These are phyloP conservation scores for Trichophyton equinum DNA, from an alignment of 2,329 filamentous ascomycete genomes.

Conservation along the genomic window DNA sequence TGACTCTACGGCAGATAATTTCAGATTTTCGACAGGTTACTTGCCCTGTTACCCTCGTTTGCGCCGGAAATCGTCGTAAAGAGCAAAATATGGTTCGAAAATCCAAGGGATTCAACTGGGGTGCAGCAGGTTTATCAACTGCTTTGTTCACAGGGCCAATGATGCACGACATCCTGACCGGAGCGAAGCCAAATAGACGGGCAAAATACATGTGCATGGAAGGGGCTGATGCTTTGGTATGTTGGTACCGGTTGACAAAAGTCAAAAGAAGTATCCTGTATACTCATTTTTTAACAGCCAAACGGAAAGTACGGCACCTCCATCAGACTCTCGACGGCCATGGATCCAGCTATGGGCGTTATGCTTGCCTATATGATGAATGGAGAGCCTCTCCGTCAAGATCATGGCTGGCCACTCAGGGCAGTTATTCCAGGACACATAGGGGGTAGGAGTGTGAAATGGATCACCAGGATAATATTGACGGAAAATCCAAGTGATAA, in stretches of 20 bases:
- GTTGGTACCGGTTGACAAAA: slow-evolving; percentile 9
- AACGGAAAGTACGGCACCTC: slow-evolving; percentile 85
- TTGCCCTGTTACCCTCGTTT: slow-evolving; percentile 77
- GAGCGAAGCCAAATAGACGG: slow-evolving; percentile 53
- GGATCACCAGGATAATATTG: slow-evolving; percentile 70
- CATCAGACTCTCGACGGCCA: slow-evolving; percentile 74
- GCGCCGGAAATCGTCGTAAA: slow-evolving; percentile 81
- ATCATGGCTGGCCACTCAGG: slow-evolving; percentile 75
- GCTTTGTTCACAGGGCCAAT: slow-evolving; percentile 76
- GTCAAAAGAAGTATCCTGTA: neutral
- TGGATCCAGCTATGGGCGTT: slow-evolving; percentile 71
- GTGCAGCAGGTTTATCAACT: slow-evolving; percentile 72
- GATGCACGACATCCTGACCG: slow-evolving; percentile 57
- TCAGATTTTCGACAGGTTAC: slow-evolving; percentile 68
- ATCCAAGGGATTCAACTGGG: slow-evolving; percentile 91
- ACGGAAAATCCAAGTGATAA: slow-evolving; percentile 72
- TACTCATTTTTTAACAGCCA: slow-evolving; percentile 37
- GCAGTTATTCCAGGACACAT: slow-evolving; percentile 84
- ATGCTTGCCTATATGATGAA: slow-evolving; percentile 90
- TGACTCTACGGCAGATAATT: slow-evolving; percentile 61
- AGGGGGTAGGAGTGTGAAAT: slow-evolving; percentile 84
- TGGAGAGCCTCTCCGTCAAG: slow-evolving; percentile 63
- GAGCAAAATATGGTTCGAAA: slow-evolving; percentile 87
- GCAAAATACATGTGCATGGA: slow-evolving; percentile 84
- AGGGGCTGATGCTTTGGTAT: slow-evolving; percentile 64